Base-by-base conservation (phyloP, 768 basidiomycete genomes). In the Termitomyces titanicus region DNA sequence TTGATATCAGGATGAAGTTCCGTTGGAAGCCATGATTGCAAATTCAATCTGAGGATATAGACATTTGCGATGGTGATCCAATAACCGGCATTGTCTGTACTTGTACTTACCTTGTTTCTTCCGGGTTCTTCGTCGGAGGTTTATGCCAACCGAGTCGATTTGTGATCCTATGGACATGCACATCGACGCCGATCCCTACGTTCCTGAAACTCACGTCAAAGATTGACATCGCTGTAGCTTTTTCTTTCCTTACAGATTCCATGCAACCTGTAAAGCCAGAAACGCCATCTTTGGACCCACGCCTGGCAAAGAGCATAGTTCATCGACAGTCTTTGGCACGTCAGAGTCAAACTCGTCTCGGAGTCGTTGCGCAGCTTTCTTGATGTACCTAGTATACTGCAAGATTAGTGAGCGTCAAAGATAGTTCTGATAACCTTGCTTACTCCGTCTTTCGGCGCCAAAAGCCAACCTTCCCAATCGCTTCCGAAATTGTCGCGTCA, bases 231-330 rank as follows among this genome's bases (percentile, higher is more conserved):
- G 13, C 12, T 13, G 22, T 29, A 46, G 17, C 17, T 18, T 15
- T 18, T 15, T 7, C 27, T 18, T 13, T 12, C 65, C 86, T 53
- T 63, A 91, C 89, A 92, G 58, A 59, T 88, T 80, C 92, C 92
- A 96, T 1, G 92, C 93, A 25, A 81, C 81, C 61, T 94, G 93
- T 2, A 96, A 76, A 2, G 85, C 75, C 34, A 97, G 68, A 70
- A 92, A 96, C 0, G 92, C 92, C 94, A 98, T 97, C 70, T 99
- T 98, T 0, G 94, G 96, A 0, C 96, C 96, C 0, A 98, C 94
- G 0, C 96, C 96, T 2, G 86, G 85, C 12, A 98, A 71, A 5
- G 88, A 88, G 61, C 93, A 92, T 9, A 99, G 75, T 38, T 91
- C 92, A 35, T 94, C 94, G 3, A 88, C 84, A 0, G 92, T 94